Conservation (phyloP, 2,329 filamentous ascomycete species). For the Cadophora luteo-olivacea region DNA sequence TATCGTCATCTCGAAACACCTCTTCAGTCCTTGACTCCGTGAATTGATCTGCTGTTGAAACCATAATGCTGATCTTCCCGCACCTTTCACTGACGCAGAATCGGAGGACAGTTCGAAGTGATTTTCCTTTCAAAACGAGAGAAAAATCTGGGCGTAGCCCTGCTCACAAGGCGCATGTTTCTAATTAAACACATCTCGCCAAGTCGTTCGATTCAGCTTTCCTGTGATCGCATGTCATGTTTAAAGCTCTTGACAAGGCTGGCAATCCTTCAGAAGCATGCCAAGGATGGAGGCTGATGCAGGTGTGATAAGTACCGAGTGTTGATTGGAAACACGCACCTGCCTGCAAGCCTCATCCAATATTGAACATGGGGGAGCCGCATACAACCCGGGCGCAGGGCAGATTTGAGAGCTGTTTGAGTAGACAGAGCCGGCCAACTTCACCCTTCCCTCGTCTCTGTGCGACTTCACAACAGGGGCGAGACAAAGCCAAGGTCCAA, state of each 20-base stretch:
- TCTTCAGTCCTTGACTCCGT: constrained; percentile 17
- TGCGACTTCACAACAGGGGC: neutral
- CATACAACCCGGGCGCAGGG: constrained; percentile 15
- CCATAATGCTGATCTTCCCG: constrained; percentile 6
- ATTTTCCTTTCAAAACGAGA: neutral
- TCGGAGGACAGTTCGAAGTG: neutral
- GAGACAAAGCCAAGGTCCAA: neutral
- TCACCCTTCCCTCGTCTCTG: neutral
- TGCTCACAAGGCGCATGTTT: neutral
- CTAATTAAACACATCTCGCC: constrained; percentile 11
- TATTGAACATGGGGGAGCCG: constrained; percentile 1
- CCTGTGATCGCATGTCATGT: neutral
- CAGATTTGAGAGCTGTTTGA: constrained; percentile 10
- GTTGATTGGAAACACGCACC: constrained; percentile 17
- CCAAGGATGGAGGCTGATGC: constrained; percentile 14
- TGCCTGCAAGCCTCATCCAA: constrained; percentile 22
- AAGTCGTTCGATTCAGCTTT: constrained; percentile 4
- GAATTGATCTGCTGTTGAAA: constrained; percentile 16
- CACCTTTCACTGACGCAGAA: neutral
- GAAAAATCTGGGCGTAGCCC: constrained; percentile 6
- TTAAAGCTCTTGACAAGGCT: neutral
- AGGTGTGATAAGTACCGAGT: neutral
- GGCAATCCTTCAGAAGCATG: constrained; percentile 6
- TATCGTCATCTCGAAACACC: constrained; percentile 22
- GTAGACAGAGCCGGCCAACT: neutral